Percentiles rank a stretch among this genome's conserved stretches.
phyloP scores from a whole-genome alignment of 148 eudicot species.

The Rheum nobile region DNA sequence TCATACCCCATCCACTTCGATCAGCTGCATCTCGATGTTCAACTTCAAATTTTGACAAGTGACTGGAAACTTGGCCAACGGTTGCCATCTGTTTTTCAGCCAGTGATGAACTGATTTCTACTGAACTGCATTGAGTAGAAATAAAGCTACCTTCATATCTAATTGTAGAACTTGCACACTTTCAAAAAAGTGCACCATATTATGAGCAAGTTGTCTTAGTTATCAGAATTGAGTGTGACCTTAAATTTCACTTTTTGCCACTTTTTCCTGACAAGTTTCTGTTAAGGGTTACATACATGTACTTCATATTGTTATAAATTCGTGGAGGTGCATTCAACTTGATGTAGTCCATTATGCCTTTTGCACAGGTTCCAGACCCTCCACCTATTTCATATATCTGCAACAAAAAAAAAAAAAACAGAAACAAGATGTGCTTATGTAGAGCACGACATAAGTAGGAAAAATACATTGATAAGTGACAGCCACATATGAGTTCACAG shows the following conservation, averaged over 20 bases:
- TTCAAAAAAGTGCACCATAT: neutral
- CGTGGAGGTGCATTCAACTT: slow-evolving; percentile 94
- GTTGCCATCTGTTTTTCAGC: slow-evolving; percentile 78
- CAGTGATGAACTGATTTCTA: slow-evolving; percentile 82
- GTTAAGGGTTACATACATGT: slow-evolving; percentile 47
- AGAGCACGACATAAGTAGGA: slow-evolving; percentile 4
- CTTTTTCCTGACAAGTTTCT: neutral
- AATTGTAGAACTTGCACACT: neutral
- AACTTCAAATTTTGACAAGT: slow-evolving; percentile 63
- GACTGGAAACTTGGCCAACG: slow-evolving; percentile 79
- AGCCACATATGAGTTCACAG: neutral
- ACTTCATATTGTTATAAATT: slow-evolving; percentile 79
- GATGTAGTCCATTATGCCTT: slow-evolving; percentile 93
- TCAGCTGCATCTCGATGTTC: slow-evolving; percentile 96
- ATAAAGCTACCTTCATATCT: neutral
- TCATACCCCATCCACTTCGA: slow-evolving; percentile 75
- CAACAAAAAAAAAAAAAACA: slow-evolving; percentile 17
- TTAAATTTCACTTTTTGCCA: neutral
- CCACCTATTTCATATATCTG: slow-evolving; percentile 99
- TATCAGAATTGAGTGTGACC: neutral
- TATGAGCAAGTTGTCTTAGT: neutral
- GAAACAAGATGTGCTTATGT: slow-evolving; percentile 4
- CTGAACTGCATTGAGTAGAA: slow-evolving; percentile 58
- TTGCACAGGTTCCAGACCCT: slow-evolving; percentile 99
- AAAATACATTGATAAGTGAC: neutral